Conservation (phyloP, 2,329 filamentous ascomycete genomes). For the Aspergillus thermomutatus region DNA sequence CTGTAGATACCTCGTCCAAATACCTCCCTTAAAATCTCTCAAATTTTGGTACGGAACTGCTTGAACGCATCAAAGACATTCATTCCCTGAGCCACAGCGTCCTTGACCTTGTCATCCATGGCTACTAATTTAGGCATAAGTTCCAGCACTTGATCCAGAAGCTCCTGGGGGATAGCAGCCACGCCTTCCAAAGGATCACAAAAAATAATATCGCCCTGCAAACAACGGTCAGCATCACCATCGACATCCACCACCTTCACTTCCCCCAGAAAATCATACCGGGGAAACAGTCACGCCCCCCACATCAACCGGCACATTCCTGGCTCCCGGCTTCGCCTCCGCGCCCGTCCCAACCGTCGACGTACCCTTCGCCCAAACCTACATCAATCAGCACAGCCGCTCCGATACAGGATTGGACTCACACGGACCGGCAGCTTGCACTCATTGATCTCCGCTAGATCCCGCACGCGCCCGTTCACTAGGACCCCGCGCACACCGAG, state of each 20-base stretch:
- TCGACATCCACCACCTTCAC: background rate
- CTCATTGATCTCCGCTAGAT: slow-evolving; percentile 58
- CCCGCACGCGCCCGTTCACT: slow-evolving; percentile 66
- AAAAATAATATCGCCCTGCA: slow-evolving; percentile 64
- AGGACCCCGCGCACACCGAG: slow-evolving; percentile 60
- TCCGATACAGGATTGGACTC: slow-evolving; percentile 4
- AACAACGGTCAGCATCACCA: slow-evolving; percentile 2
- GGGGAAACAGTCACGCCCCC: slow-evolving; percentile 41
- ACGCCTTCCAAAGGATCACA: slow-evolving; percentile 68
- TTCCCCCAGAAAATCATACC: slow-evolving; percentile 24
- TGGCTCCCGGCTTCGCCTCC: slow-evolving; percentile 40
- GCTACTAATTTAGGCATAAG: slow-evolving; percentile 53
- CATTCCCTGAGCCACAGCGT: slow-evolving; percentile 61
- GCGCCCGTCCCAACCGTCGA: slow-evolving; percentile 46
- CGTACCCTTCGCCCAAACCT: slow-evolving; percentile 44
- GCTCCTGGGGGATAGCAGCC: slow-evolving; percentile 62
- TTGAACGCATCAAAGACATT: slow-evolving; percentile 66
- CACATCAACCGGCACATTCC: slow-evolving; percentile 40
- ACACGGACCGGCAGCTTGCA: slow-evolving; percentile 52
- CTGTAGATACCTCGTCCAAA: background rate
- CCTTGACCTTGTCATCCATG: slow-evolving; percentile 61
- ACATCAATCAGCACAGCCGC: background rate
- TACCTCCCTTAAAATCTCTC: background rate
- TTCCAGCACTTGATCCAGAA: slow-evolving; percentile 58
- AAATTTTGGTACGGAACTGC: slow-evolving; percentile 44